Base-by-base conservation (phyloP, 108 stramenopile genomes). In the Cyclotella sp. region DNA sequence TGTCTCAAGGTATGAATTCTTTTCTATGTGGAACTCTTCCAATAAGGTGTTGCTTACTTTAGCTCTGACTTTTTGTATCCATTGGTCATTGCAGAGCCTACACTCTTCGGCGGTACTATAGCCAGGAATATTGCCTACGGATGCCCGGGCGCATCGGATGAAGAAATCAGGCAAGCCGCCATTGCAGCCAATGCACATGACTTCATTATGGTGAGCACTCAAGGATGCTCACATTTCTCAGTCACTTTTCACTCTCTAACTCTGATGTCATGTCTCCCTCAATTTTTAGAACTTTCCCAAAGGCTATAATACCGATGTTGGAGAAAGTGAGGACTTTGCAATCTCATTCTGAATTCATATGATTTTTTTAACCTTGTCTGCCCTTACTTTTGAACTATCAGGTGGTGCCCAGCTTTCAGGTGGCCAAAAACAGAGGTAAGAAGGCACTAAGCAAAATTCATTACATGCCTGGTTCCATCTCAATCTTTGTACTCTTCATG, bases 71-170 rank as follows among this genome's bases (percentile, higher is more conserved):
- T 5, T 34, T 34, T 34, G 34, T 6, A 34, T 34, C 34, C 6
- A 6, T 34, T 34, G 34, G 2, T 34, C 34, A 34, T 5, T 34
- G 34, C 34, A 81, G 98, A 98, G 67, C 98, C 98, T 16, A 86
- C 81, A 1, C 90, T 99, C 12, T 99, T 98, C 64, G 76, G 88
- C 5, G 88, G 89, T 28, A 93, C 87, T 26, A 92, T 99, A 65
- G 90, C 81, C 28, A 89, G 94, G 47, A 99, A 99, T 75, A 98
- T 99, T 69, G 71, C 83, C 9, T 93, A 89, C 52, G 99, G 98
- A 8, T 63, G 41, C 0, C 72, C 73, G 1, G 81, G 72, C 27
- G 90, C 85, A 1, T 87, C 89, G 0, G 76, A 78, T 4, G 77
- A 85, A 40, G 76, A 94, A 52, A 86, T 98, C 34, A 80, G 89